A percentile compares a stretch with the other conserved stretches of the same genome.
These are phyloP conservation scores for Calycina marina DNA, from an alignment of 2,329 filamentous ascomycete genomes.

Conservation along the genomic window DNA sequence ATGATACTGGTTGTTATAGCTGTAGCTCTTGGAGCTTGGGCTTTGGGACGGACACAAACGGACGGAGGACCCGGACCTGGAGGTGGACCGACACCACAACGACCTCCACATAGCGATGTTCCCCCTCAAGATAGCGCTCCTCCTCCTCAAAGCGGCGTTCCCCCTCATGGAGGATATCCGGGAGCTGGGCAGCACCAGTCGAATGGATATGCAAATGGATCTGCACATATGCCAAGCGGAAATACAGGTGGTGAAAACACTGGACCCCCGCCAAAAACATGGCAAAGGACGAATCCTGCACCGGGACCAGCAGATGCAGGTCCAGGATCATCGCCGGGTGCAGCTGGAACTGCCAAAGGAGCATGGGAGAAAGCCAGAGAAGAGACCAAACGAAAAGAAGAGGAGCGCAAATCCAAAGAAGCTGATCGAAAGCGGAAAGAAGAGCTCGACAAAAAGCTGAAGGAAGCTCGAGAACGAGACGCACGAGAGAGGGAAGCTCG, in stretches of 20 bases:
- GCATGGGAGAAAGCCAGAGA: slow-evolving; percentile 58
- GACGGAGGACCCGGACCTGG: slow-evolving; percentile 26
- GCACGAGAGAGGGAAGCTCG: slow-evolving; percentile 26
- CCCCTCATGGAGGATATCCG: not conserved
- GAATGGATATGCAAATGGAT: slow-evolving; percentile 13
- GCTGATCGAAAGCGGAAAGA: slow-evolving; percentile 46
- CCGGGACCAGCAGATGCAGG: slow-evolving; percentile 7
- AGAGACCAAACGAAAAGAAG: slow-evolving; percentile 51
- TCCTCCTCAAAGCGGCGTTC: not conserved
- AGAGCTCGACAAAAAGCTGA: slow-evolving; percentile 36
- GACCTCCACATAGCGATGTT: slow-evolving; percentile 1
- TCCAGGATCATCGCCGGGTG: slow-evolving; percentile 3
- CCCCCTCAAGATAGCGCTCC: slow-evolving; percentile 2
- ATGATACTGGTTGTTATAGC: slow-evolving; percentile 57
- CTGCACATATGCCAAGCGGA: slow-evolving; percentile 2
- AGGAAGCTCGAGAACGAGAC: slow-evolving; percentile 42
- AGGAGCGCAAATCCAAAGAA: slow-evolving; percentile 45
- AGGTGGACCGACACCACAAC: slow-evolving; percentile 10
- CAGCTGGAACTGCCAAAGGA: slow-evolving; percentile 25
- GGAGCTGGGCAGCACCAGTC: slow-evolving; percentile 8
- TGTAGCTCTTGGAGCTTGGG: slow-evolving; percentile 68
- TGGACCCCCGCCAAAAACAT: slow-evolving; percentile 11
- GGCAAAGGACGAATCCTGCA: slow-evolving; percentile 13
- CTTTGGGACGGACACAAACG: slow-evolving; percentile 50
- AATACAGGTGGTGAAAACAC: slow-evolving; percentile 3